Conservation (phyloP, 352 stramenopile species). For the Phytophthora parvispora region DNA sequence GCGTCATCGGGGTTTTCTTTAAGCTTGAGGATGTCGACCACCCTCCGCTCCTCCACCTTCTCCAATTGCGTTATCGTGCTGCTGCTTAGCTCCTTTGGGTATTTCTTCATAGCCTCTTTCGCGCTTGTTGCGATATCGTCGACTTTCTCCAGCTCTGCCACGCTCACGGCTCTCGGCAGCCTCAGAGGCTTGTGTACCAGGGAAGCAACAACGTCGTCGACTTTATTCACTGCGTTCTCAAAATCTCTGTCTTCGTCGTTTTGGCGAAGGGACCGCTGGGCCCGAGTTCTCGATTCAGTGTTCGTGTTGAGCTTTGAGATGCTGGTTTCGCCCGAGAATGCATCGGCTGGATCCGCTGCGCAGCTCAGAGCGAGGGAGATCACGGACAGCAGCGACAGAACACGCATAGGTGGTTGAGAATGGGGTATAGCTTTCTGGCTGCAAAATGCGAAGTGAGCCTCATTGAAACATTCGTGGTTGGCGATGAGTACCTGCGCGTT, state of each 20-base stretch:
- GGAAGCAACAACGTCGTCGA: background rate
- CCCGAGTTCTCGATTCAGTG: background rate
- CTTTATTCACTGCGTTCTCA: background rate
- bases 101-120: background rate
- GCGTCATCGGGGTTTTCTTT: too few relatives aligned
- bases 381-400: background rate
- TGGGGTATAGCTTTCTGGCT: too few relatives aligned
- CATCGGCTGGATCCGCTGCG: background rate
- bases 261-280: background rate
- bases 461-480: too few relatives aligned
- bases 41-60: background rate
- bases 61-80: background rate
- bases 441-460: constrained; percentile 3
- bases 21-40: too few relatives aligned
- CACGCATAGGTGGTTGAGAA: background rate
- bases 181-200: background rate
- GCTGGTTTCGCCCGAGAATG: background rate
- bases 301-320: background rate
- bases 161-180: background rate
- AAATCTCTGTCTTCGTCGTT: background rate
- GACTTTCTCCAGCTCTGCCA: background rate
- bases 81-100: background rate
- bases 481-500: background rate
- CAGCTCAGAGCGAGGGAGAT: background rate
- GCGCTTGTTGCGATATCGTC: background rate